These are phyloP conservation scores for Leccinum boreale DNA, from an alignment of 768 basidiomycete genomes.

Conservation along the genomic window DNA sequence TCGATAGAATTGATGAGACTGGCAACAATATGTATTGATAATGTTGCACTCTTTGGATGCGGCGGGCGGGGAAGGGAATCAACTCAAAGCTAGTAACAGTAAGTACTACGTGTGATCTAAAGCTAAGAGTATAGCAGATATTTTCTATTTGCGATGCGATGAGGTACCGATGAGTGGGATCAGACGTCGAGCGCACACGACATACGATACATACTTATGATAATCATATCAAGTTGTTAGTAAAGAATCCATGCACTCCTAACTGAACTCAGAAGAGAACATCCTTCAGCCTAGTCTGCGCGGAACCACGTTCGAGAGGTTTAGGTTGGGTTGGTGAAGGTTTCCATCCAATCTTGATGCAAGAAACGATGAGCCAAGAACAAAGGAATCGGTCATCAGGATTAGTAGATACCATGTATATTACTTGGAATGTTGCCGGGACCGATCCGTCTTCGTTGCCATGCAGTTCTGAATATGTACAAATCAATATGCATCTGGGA, in stretches of 20 bases:
- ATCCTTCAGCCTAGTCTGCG: conserved; percentile 58
- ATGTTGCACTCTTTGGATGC: not conserved
- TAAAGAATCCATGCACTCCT: too few relatives aligned
- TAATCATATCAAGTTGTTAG: not conserved
- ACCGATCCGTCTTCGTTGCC: conserved; percentile 80
- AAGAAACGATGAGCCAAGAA: not conserved
- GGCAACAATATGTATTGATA: not conserved
- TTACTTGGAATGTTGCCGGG: conserved; percentile 94
- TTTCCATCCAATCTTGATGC: conserved; percentile 77
- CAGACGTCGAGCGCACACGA: not conserved
- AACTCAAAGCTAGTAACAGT: not conserved
- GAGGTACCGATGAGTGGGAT: not conserved
- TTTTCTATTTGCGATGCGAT: not conserved
- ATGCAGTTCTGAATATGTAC: conserved; percentile 63
- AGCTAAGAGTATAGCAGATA: too few relatives aligned
- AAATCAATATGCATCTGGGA: not conserved
- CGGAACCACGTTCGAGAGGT: conserved; percentile 62
- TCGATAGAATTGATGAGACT: not conserved
- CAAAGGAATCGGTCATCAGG: not conserved
- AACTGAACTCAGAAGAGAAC: conserved; percentile 38
- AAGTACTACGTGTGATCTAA: not conserved
- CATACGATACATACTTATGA: not conserved
- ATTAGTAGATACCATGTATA: conserved; percentile 71
- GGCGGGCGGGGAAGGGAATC: not conserved
- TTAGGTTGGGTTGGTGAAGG: conserved; percentile 65